Evolutionary conservation across 2,329 filamentous ascomycete species (phyloP), one percentile per base, ranked within the genome.

Genomic region (Huntiella bhutanensis): DNA sequence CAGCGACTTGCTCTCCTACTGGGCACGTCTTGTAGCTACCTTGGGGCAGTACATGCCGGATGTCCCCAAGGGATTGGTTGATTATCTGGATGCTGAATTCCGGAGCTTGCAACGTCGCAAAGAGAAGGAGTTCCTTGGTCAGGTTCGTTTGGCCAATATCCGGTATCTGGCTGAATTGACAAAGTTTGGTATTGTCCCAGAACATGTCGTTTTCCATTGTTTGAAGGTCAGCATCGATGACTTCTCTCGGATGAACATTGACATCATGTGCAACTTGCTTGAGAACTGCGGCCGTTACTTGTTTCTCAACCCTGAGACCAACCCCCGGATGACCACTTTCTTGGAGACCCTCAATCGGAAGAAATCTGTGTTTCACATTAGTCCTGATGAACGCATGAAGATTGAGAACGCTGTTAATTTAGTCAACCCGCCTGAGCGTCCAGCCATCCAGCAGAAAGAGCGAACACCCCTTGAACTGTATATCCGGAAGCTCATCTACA

Each of bases 361-460:
- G 67, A 98, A 98, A 64, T 77, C 82, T 5, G 87, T 91, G 5
- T 86, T 95, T 58, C 87, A 96, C 58, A 79, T 98, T 49, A 88
- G 87, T 11, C 85, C 94, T 55, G 85, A 93, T 54, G 91, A 98
- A 62, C 81, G 87, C 35, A 96, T 98, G 87, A 75, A 96, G 28
- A 91, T 98, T 49, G 91, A 98, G 60, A 98, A 98, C 58, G 91
- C 91, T 3, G 77, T 95, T 49, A 98, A 98, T 62, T 96, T 95
- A 55, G 91, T 98, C 48, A 91, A 96, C 56, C 91, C 91, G 11
- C 92, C 91, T 0, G 81, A 93, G 58, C 77, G 91, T 51, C 82
- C 87, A 32, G 87, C 91, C 0, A 95, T 98, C 46, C 81, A 92
- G 60, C 88, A 96, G 58, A 98, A 96, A 60, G 91, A 98, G 61